Conservation (phyloP, 2,329 filamentous ascomycete species). For the Penicillium vulpinum region DNA sequence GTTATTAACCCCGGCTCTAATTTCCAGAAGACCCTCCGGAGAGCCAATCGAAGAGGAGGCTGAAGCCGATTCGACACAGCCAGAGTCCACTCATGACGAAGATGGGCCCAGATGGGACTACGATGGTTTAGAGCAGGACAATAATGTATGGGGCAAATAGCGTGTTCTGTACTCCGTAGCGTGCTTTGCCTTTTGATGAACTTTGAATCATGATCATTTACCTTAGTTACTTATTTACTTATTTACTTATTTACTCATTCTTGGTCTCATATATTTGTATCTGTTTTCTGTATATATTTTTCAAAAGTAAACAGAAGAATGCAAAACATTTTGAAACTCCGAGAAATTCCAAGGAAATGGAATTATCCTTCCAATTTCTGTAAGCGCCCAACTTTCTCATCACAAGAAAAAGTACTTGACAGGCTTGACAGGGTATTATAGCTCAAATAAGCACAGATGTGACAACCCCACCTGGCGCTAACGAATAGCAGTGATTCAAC, state of each 20-base stretch:
- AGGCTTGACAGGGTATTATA: background rate
- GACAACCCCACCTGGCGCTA: conserved; percentile 24
- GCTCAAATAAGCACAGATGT: conserved; percentile 23
- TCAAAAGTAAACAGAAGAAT: background rate
- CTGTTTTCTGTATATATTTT: background rate
- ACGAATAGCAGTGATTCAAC: conserved; percentile 22
- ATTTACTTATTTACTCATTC: background rate
- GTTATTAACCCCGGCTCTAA: conserved; percentile 18
- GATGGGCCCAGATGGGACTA: conserved; percentile 26
- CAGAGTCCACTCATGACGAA: conserved; percentile 17
- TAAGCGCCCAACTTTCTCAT: conserved; percentile 23
- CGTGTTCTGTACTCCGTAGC: background rate
- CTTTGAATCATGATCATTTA: background rate
- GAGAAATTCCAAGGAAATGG: background rate
- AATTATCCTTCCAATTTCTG: conserved; percentile 1
- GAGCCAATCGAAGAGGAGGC: conserved; percentile 31
- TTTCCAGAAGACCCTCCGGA: conserved; percentile 33
- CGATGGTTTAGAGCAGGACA: conserved; percentile 38
- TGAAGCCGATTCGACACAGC: conserved; percentile 8
- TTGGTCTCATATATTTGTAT: background rate
- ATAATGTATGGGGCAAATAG: conserved; percentile 39
- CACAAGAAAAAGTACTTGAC: background rate
- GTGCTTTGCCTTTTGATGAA: background rate
- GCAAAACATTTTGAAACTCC: background rate
- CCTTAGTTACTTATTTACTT: background rate